These are phyloP conservation scores for Leptosphaerulina australis DNA, from an alignment of 2,329 filamentous ascomycete genomes.

Conservation along the genomic window DNA sequence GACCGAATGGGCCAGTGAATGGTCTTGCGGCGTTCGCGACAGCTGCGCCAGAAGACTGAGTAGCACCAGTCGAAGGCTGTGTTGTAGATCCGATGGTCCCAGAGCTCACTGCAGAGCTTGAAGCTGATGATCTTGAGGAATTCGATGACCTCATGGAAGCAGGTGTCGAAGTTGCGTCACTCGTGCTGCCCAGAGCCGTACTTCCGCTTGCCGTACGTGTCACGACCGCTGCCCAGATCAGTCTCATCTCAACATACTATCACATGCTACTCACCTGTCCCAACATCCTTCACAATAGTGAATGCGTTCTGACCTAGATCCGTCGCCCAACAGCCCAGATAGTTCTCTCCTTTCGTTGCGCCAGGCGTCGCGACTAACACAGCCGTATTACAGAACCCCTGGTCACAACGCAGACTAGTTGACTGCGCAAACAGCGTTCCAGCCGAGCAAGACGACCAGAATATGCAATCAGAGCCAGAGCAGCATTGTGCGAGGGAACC, in stretches of 20 bases:
- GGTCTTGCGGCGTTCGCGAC: constrained; percentile 10
- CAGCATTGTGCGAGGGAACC: constrained; percentile 35
- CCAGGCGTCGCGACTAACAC: constrained; percentile 29
- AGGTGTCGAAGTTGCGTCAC: constrained; percentile 1
- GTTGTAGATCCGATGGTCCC: constrained; percentile 4
- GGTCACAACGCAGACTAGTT: constrained; percentile 31
- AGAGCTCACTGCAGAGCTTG: constrained; percentile 2
- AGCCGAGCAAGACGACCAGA: constrained; percentile 31
- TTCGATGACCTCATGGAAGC: too few species aligned
- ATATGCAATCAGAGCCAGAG: constrained; percentile 21
- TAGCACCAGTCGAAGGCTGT: constrained; percentile 4
- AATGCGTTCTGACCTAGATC: constrained; percentile 22
- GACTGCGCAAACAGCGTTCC: constrained; percentile 25
- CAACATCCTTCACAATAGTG: constrained; percentile 17
- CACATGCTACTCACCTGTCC: constrained; percentile 7
- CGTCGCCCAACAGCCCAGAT: constrained; percentile 35
- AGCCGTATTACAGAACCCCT: constrained; percentile 34
- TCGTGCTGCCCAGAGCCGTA: background rate
- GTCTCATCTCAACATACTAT: background rate
- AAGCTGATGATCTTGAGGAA: constrained; percentile 2
- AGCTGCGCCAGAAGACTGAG: constrained; percentile 10
- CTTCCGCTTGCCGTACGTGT: constrained; percentile 1
- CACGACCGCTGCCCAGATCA: background rate
- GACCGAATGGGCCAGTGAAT: constrained; percentile 8
- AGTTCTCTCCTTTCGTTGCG: constrained; percentile 22